Conservation (phyloP, 2,329 filamentous ascomycete genomes). For the Akanthomyces uredinophilus region DNA sequence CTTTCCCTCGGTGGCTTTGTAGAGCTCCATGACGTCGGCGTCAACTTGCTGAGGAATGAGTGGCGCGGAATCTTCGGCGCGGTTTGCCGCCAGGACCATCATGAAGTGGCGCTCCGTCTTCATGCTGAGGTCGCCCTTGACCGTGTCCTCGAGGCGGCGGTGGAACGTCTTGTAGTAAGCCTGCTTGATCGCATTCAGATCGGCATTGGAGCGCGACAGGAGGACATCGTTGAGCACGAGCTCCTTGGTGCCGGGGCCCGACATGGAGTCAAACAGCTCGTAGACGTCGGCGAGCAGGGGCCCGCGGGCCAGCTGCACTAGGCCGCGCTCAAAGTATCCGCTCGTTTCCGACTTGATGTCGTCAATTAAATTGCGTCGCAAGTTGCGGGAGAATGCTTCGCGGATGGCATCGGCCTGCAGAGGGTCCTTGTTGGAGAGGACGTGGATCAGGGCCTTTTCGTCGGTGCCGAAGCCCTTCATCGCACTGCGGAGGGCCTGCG, state of each 20-base stretch:
- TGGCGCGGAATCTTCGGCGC: constrained; percentile 72
- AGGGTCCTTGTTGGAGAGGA: constrained; percentile 69
- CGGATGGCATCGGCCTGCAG: constrained; percentile 68
- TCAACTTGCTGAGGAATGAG: constrained; percentile 70
- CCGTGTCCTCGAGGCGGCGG: constrained; percentile 62
- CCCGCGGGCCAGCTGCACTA: constrained; percentile 71
- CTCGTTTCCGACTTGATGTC: constrained; percentile 76
- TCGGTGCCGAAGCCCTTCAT: constrained; percentile 96
- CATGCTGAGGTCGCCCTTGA: constrained; percentile 74
- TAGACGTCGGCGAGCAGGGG: constrained; percentile 73
- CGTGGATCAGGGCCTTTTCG: constrained; percentile 67
- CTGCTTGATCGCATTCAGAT: constrained; percentile 78
- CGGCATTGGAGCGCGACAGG: constrained; percentile 77
- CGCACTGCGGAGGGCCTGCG: constrained; percentile 66
- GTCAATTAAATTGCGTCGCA: constrained; percentile 63
- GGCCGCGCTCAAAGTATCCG: constrained; percentile 66
- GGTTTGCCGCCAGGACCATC: constrained; percentile 68
- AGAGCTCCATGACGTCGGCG: constrained; percentile 69
- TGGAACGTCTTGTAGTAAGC: constrained; percentile 66
- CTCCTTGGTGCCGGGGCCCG: constrained; percentile 82
- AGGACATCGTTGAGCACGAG: constrained; percentile 79
- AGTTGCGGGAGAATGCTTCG: constrained; percentile 57
- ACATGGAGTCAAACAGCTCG: constrained; percentile 65
- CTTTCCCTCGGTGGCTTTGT: constrained; percentile 70
- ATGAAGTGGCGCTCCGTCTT: constrained; percentile 84